Percentiles rank a stretch among this genome's conserved stretches.
These are phyloP conservation scores for Smallanthus sonchifolius DNA, from an alignment of 129 eudicot genomes.

Conservation along the genomic window DNA sequence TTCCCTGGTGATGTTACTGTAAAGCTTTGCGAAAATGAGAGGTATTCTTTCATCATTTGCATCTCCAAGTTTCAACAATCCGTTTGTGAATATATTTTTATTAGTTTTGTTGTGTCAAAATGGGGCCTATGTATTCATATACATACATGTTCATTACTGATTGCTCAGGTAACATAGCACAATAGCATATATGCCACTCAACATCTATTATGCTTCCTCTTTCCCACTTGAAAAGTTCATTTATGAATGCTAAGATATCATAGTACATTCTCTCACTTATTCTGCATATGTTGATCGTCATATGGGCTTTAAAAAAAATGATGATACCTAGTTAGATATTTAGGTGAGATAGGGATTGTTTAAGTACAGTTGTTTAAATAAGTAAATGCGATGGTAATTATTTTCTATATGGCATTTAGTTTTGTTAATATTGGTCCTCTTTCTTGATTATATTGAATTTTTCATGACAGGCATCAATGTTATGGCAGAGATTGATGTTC, in stretches of 20 bases:
- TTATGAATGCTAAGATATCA: slow-evolving; percentile 5
- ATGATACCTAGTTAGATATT: slow-evolving; percentile 6
- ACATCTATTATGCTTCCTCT: background rate
- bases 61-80: slow-evolving; percentile 7
- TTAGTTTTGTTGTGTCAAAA: background rate
- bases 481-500: slow-evolving; percentile 97
- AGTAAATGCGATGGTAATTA: background rate
- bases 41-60: slow-evolving; percentile 41
- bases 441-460: slow-evolving; percentile 6
- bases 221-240: background rate
- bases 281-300: slow-evolving; percentile 12
- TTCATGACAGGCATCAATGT: slow-evolving; percentile 73
- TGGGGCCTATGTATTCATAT: background rate
- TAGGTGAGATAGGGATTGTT: slow-evolving; percentile 10
- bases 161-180: background rate
- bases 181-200: background rate
- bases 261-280: background rate
- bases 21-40: slow-evolving; percentile 88
- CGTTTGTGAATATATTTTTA: slow-evolving; percentile 7
- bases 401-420: background rate
- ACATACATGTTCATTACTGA: background rate
- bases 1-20: slow-evolving; percentile 19
- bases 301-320: background rate
- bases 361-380: background rate
- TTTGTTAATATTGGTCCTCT: slow-evolving; percentile 2